Percentiles rank a stretch among this genome's conserved stretches.
Conservation (phyloP, 495 filamentous ascomycete species). For the Pseudomonodictys pantanalensis region DNA sequence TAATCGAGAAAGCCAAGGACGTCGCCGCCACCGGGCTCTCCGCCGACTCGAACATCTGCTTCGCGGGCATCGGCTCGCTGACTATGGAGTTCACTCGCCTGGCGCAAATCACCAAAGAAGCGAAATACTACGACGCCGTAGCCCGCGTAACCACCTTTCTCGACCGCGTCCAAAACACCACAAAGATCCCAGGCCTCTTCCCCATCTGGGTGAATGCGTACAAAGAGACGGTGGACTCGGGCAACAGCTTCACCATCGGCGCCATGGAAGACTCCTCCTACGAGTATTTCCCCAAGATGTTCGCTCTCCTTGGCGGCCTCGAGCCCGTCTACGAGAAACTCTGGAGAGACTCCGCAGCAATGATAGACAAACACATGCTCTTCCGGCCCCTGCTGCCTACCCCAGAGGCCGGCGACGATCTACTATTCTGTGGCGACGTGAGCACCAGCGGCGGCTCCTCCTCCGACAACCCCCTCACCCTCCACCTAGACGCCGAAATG, state of each 20-base stretch:
- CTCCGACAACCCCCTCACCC: too few relatives aligned
- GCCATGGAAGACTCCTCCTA: constrained; percentile 43
- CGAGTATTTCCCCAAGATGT: constrained; percentile 43
- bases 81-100: constrained; percentile 45
- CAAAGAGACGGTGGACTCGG: neutral
- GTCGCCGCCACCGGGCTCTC: constrained; percentile 33
- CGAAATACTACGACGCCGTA: constrained; percentile 44
- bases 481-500: constrained; percentile 38
- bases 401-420: constrained; percentile 32
- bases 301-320: constrained; percentile 39
- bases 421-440: constrained; percentile 45
- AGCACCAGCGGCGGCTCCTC: constrained; percentile 26
- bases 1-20: constrained; percentile 32
- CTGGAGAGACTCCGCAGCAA: constrained; percentile 41
- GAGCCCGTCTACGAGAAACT: constrained; percentile 46
- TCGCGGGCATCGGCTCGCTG: constrained; percentile 42
- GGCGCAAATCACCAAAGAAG: constrained; percentile 39
- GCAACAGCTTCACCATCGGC: constrained; percentile 39
- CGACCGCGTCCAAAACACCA: constrained; percentile 37
- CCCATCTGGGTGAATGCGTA: constrained; percentile 37
- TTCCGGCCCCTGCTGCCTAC: constrained; percentile 49
- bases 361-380: constrained; percentile 42
- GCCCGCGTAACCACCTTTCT: constrained; percentile 37
- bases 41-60: constrained; percentile 35
- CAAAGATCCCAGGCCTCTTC: constrained; percentile 42